These are phyloP conservation scores for grape (Vitis vinifera) DNA, from an alignment of 164 flowering plant species.

Conservation along the genomic window ASM3070453v1 NC_081809.1:21427001-21427500, in stretches of 20 bases:
- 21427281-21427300: conserved; percentile 72
- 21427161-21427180: conserved; percentile 64
- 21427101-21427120: conserved; percentile 73
- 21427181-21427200: conserved; percentile 51
- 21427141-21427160: conserved; percentile 40
- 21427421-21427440: conserved; percentile 27
- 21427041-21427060: conserved; percentile 68
- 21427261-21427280: conserved; percentile 36
- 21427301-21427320: conserved; percentile 71
- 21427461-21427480: too few relatives aligned
- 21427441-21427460: too few relatives aligned
- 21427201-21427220: conserved; percentile 62
- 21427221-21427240: conserved; percentile 72
- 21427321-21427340: conserved; percentile 63
- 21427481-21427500: too few relatives aligned
- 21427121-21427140: conserved; percentile 59
- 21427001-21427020: conserved; percentile 25
- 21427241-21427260: conserved; percentile 57
- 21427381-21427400: conserved; percentile 53
- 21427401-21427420: conserved; percentile 49
- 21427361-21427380: conserved; percentile 70
- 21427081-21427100: conserved; percentile 62
- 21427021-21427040: conserved; percentile 42
- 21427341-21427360: conserved; percentile 60
- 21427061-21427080: conserved; percentile 72